These are phyloP conservation scores for Musa itinerans DNA, from an alignment of 176 grass and related monocot species.

Conservation along the genomic window DNA sequence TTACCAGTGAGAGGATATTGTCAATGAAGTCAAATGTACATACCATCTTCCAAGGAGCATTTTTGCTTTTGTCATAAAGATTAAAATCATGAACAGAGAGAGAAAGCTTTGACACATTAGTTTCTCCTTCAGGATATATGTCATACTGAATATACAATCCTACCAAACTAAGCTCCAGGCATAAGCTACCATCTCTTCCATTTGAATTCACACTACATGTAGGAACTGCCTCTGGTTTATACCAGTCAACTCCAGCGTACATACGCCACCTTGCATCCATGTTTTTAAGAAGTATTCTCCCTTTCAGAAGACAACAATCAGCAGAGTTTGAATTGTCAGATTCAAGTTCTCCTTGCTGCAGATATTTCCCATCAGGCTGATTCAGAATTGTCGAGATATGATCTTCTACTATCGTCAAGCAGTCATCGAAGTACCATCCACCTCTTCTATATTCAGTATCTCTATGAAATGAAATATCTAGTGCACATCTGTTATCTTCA, in stretches of 20 bases:
- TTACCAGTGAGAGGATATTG: not conserved
- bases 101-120: constrained; percentile 65
- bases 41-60: constrained; percentile 98
- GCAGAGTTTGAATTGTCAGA: constrained; percentile 27
- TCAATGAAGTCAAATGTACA: not conserved
- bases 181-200: constrained; percentile 54
- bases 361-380: constrained; percentile 20
- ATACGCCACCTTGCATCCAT: constrained; percentile 81
- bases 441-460: constrained; percentile 42
- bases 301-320: constrained; percentile 58
- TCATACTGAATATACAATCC: constrained; percentile 69
- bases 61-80: constrained; percentile 69
- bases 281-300: constrained; percentile 53
- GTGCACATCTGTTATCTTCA: constrained; percentile 19
- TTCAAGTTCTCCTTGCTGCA: constrained; percentile 28
- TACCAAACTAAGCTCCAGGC: constrained; percentile 53
- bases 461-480: constrained; percentile 24
- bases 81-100: constrained; percentile 53
- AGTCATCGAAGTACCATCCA: constrained; percentile 58
- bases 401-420: constrained; percentile 73
- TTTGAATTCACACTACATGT: constrained; percentile 21
- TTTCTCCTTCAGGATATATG: constrained; percentile 81
- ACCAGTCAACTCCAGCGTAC: constrained; percentile 75
- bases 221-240: constrained; percentile 33
- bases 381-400: constrained; percentile 57